A percentile compares a stretch with the other conserved stretches of the same genome.
Evolutionary conservation across 139 green algal genomes (phyloP).

Genomic region (Ulvella scutata): DNA sequence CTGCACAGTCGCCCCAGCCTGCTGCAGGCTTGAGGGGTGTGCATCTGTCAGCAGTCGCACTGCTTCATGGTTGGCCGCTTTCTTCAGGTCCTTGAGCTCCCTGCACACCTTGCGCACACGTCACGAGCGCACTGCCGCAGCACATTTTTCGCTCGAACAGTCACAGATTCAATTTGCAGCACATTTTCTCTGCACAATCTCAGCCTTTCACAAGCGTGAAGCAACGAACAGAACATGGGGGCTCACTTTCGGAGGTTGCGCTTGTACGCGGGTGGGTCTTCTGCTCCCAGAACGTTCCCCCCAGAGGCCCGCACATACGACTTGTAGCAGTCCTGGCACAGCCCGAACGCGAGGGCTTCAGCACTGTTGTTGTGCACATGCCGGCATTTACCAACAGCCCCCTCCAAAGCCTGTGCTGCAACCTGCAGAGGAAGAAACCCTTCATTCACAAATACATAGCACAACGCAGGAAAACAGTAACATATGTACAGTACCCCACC

Average conservation of each 20-base stretch:
- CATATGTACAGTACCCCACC: not conserved
- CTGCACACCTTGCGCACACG: too few species aligned
- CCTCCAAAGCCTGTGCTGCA: not conserved
- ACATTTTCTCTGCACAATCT: too few species aligned
- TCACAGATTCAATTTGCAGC: too few species aligned
- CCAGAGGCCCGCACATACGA: constrained; percentile 36
- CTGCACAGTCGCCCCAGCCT: too few species aligned
- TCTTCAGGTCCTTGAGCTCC: not conserved
- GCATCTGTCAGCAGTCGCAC: not conserved
- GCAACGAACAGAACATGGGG: too few species aligned
- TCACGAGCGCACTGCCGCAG: too few species aligned
- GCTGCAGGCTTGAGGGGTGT: too few species aligned
- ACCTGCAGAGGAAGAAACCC: not conserved
- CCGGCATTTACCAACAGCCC: constrained; percentile 4
- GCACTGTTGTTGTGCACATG: constrained; percentile 6
- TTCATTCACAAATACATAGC: not conserved
- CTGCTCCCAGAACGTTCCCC: constrained; percentile 23
- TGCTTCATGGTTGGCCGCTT: not conserved
- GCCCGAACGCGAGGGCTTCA: constrained; percentile 32
- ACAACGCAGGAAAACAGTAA: too few species aligned
- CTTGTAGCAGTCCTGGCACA: constrained; percentile 44
- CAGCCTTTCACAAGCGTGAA: too few species aligned
- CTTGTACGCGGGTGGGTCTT: constrained; percentile 42
- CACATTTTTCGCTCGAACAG: too few species aligned
- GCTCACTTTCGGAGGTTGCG: not conserved